These are phyloP conservation scores for Aeminium ludgeri DNA, from an alignment of 495 filamentous ascomycete genomes.

Conservation along the genomic window DNA sequence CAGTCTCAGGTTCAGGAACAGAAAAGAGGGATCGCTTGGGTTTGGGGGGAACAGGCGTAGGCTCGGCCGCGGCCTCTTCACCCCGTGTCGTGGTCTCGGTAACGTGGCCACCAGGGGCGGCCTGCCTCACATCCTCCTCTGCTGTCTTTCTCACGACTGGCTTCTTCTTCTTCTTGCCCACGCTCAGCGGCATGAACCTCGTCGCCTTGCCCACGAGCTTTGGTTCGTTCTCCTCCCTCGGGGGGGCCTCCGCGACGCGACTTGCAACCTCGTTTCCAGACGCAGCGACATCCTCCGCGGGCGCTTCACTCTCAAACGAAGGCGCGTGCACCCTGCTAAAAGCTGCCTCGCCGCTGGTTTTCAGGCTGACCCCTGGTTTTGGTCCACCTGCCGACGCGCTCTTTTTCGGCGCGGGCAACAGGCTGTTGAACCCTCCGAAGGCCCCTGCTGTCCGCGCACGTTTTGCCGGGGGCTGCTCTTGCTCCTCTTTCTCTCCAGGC, in stretches of 20 bases:
- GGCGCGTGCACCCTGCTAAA: constrained; percentile 44
- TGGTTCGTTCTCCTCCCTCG: constrained; percentile 38
- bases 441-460: constrained; percentile 41
- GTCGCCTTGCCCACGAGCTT: constrained; percentile 55
- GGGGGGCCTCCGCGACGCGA: background rate
- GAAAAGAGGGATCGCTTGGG: constrained; percentile 47
- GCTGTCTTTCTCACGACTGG: constrained; percentile 23
- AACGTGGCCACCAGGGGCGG: constrained; percentile 1
- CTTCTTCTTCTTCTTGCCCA: constrained; percentile 56
- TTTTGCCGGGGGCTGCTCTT: constrained; percentile 54
- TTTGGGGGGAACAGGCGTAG: constrained; percentile 22
- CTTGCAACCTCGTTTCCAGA: background rate
- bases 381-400: constrained; percentile 21
- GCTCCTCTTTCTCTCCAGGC: constrained; percentile 22
- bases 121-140: background rate
- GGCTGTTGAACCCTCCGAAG: constrained; percentile 60
- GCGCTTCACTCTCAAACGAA: constrained; percentile 11
- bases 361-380: constrained; percentile 47
- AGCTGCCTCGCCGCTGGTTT: constrained; percentile 60
- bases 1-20: constrained; percentile 25
- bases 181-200: constrained; percentile 65
- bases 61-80: constrained; percentile 6
- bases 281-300: constrained; percentile 5
- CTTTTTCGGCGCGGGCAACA: constrained; percentile 75
- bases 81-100: constrained; percentile 5